A percentile compares a stretch with the other conserved stretches of the same genome.
Conservation (phyloP, 805 yeast species). For the Nakazawaea peltata region DNA sequence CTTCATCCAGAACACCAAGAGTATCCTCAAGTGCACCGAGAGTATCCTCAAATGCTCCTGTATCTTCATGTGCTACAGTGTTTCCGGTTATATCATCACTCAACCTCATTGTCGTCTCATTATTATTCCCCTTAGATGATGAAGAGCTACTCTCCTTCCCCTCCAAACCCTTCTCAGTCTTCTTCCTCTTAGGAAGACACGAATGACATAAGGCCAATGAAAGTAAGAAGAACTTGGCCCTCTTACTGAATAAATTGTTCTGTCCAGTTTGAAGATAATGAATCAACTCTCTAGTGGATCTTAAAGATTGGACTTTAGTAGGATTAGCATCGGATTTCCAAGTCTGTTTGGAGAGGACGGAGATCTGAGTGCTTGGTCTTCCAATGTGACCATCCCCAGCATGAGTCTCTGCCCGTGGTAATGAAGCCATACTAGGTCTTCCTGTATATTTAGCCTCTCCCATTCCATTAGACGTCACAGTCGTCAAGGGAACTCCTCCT, state of each 20-base stretch:
- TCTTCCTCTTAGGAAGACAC: conserved; percentile 63
- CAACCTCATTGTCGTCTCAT: too few relatives aligned
- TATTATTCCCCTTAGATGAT: conserved; percentile 3
- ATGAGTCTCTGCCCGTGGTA: conserved; percentile 19
- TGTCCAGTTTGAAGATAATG: conserved; percentile 69
- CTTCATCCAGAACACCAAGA: too few relatives aligned
- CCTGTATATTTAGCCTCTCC: conserved; percentile 36
- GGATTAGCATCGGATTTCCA: conserved; percentile 36
- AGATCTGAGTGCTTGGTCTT: conserved; percentile 15
- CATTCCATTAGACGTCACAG: conserved; percentile 13
- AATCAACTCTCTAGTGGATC: conserved; percentile 60
- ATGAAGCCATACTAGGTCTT: conserved; percentile 51
- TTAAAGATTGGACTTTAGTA: conserved; percentile 29
- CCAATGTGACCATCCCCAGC: conserved; percentile 4
- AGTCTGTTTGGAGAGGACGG: conserved; percentile 19
- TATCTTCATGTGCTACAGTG: not conserved
- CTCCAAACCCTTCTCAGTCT: too few relatives aligned
- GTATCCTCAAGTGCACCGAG: too few relatives aligned
- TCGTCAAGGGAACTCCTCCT: conserved; percentile 14
- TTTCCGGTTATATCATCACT: conserved; percentile 6
- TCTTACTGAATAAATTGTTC: conserved; percentile 54
- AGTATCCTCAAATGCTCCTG: conserved; percentile 7
- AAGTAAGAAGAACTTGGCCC: conserved; percentile 72
- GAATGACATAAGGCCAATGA: conserved; percentile 85
- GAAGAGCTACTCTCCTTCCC: too few relatives aligned